Conservation (phyloP, 2,329 filamentous ascomycete genomes). For the Penicillium olsonii region DNA sequence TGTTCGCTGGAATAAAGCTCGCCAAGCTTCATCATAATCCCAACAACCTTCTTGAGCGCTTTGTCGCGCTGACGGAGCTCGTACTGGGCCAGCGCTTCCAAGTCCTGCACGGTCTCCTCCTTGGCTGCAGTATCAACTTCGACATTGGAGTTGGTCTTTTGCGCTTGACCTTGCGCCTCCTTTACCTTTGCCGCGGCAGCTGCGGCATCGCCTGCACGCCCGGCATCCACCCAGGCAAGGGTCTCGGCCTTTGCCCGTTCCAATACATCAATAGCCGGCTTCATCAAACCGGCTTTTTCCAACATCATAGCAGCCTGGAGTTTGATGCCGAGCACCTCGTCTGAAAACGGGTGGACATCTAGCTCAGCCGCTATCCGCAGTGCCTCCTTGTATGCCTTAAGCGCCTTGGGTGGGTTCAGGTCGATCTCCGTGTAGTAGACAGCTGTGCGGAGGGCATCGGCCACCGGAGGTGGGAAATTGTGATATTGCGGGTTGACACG, state of each 20-base stretch:
- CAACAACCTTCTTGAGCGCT: conserved; percentile 72
- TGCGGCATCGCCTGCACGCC: conserved; percentile 24
- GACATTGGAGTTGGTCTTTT: conserved; percentile 21
- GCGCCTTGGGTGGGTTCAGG: conserved; percentile 72
- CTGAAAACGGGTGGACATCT: conserved; percentile 82
- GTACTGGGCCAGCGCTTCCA: conserved; percentile 28
- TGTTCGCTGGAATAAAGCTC: conserved; percentile 78
- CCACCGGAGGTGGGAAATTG: conserved; percentile 48
- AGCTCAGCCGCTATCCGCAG: conserved; percentile 71
- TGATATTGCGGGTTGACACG: conserved; percentile 44
- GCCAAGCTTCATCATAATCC: conserved; percentile 79
- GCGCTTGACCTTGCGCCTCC: conserved; percentile 22
- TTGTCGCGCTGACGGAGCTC: conserved; percentile 57
- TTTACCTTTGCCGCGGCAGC: conserved; percentile 8
- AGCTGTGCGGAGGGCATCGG: conserved; percentile 71
- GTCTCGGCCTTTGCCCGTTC: conserved; percentile 75
- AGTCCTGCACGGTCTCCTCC: conserved; percentile 24
- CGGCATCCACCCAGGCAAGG: conserved; percentile 43
- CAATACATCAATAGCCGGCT: conserved; percentile 72
- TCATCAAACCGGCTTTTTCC: conserved; percentile 71
- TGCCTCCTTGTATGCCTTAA: conserved; percentile 81
- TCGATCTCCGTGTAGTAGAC: conserved; percentile 82
- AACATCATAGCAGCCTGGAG: conserved; percentile 78
- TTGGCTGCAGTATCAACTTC: conserved; percentile 22
- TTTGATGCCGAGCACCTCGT: conserved; percentile 87